Evolutionary conservation across 2,329 filamentous ascomycete genomes (phyloP).

Genomic region (Emergomyces africanus): DNA sequence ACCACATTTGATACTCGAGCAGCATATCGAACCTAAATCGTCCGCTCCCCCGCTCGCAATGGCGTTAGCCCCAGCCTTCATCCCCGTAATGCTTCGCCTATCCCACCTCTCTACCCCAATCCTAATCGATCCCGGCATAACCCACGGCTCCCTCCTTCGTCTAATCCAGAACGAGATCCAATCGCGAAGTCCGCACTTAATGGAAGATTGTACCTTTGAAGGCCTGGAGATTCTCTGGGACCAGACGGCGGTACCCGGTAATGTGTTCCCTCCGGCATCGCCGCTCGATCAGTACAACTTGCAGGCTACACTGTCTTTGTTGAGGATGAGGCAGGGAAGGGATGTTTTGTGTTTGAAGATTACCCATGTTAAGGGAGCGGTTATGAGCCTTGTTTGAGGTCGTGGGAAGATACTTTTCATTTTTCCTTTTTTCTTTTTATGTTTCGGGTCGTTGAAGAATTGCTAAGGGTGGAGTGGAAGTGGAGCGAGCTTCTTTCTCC

Average conservation of each 20-base stretch:
- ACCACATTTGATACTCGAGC: not conserved
- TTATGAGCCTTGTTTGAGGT: conserved; percentile 4
- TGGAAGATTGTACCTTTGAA: conserved; percentile 6
- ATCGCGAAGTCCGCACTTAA: conserved; percentile 1
- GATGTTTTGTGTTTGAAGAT: conserved; percentile 7
- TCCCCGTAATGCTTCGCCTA: conserved; percentile 9
- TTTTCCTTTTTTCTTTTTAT: too few relatives aligned
- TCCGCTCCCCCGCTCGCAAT: not conserved
- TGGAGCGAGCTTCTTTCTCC: not conserved
- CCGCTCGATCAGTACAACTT: conserved; percentile 7
- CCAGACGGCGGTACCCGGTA: not conserved
- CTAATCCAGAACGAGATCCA: conserved; percentile 7
- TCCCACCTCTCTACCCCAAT: conserved; percentile 7
- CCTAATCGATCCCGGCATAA: conserved; percentile 4
- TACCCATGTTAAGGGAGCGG: conserved; percentile 3
- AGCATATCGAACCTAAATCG: not conserved
- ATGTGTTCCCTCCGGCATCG: conserved; percentile 4
- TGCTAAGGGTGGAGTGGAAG: not conserved
- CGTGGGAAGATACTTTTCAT: not conserved
- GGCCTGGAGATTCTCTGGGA: conserved; percentile 9
- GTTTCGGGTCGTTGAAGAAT: not conserved
- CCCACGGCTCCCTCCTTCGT: conserved; percentile 4
- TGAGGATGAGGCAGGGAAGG: conserved; percentile 6
- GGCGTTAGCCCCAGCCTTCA: not conserved
- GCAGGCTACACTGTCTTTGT: conserved; percentile 5